Conservation (phyloP, 2,329 filamentous ascomycete genomes). For the Trichoderma aggressivum region DNA sequence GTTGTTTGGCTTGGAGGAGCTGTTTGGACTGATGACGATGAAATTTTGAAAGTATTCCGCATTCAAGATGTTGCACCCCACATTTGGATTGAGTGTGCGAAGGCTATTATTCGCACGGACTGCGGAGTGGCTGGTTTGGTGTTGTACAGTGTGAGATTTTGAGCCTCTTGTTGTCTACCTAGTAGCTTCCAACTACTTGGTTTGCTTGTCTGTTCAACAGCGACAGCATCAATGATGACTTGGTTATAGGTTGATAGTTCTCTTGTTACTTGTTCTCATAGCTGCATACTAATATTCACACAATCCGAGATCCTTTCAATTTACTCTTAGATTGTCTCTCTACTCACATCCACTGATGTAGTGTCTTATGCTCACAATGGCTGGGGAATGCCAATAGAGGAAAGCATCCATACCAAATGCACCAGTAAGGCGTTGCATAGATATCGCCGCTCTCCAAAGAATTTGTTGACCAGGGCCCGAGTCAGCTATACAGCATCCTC, state of each 20-base stretch:
- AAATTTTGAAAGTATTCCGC: slow-evolving; percentile 18
- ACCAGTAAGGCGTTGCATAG: neutral
- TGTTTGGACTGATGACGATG: slow-evolving; percentile 16
- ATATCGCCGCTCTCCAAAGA: neutral
- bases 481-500: no score
- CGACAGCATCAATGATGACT: neutral
- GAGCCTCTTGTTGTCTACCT: neutral
- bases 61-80: slow-evolving; percentile 5
- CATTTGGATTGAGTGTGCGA: neutral
- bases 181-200: neutral
- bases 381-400: neutral
- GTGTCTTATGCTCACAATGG: neutral
- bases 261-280: neutral
- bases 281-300: no score
- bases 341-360: no score
- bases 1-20: neutral
- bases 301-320: neutral
- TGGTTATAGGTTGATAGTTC: neutral
- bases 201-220: neutral
- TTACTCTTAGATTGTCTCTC: no score
- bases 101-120: neutral
- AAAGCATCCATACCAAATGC: neutral
- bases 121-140: neutral
- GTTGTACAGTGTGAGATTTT: neutral
- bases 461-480: no score